These are phyloP conservation scores for Xylaria sp. DNA, from an alignment of 2,329 filamentous ascomycete species.

Conservation along the genomic window DNA sequence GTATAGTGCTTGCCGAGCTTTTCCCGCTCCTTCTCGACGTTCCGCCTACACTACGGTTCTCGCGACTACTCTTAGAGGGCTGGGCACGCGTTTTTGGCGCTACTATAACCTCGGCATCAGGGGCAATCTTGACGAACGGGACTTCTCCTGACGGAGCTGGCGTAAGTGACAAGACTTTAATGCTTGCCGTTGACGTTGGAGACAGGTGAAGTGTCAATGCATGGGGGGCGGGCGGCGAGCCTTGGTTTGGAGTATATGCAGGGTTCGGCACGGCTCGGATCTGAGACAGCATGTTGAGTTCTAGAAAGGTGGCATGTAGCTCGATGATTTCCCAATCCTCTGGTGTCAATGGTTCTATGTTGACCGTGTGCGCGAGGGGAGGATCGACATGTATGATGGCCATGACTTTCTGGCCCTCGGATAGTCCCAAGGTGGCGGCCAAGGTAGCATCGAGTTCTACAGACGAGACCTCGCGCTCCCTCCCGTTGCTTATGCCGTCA, in stretches of 20 bases:
- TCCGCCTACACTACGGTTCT: conserved; percentile 82
- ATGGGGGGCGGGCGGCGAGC: conserved; percentile 69
- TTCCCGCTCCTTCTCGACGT: conserved; percentile 82
- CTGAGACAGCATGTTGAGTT: conserved; percentile 91
- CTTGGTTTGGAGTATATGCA: conserved; percentile 65
- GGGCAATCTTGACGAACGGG: conserved; percentile 90
- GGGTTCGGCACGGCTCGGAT: conserved; percentile 95
- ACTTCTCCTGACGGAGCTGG: conserved; percentile 75
- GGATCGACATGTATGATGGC: conserved; percentile 85
- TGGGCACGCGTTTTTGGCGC: conserved; percentile 90
- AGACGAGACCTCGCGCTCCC: conserved; percentile 79
- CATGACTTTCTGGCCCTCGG: conserved; percentile 82
- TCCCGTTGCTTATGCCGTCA: conserved; percentile 74
- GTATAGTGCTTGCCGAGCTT: conserved; percentile 77
- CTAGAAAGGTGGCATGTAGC: conserved; percentile 93
- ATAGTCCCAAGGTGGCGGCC: conserved; percentile 78
- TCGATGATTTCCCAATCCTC: conserved; percentile 99
- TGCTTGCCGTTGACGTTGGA: conserved; percentile 93
- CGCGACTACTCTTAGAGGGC: conserved; percentile 71
- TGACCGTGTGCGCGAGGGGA: conserved; percentile 89
- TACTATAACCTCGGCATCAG: conserved; percentile 96
- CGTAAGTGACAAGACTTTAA: conserved; percentile 84
- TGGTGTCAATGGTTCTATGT: conserved; percentile 94
- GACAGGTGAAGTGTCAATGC: conserved; percentile 92
- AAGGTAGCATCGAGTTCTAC: conserved; percentile 91